phyloP scores from a whole-genome alignment of 1,284 basidiomycete species.

The Rhodotorula sp. region DNA sequence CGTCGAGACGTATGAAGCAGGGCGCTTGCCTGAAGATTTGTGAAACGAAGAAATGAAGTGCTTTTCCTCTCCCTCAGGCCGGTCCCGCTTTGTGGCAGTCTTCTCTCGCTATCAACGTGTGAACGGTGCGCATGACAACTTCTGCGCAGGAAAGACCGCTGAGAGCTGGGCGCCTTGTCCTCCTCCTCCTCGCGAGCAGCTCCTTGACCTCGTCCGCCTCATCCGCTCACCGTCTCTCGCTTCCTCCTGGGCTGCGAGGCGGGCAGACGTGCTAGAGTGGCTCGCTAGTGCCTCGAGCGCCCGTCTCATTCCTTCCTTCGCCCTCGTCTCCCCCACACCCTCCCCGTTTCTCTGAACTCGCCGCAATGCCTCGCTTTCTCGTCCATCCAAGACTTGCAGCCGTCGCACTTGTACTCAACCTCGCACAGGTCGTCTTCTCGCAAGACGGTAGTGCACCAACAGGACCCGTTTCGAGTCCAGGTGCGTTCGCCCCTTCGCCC shows the following conservation, averaged over 20 bases:
- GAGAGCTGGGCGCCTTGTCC: neutral
- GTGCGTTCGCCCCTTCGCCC: constrained; percentile 1
- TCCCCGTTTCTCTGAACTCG: neutral
- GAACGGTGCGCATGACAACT: too few species aligned
- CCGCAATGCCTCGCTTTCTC: neutral
- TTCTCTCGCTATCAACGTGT: too few species aligned
- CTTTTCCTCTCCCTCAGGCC: too few species aligned
- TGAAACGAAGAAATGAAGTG: too few species aligned
- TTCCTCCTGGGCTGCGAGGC: too few species aligned
- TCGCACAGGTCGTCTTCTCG: neutral
- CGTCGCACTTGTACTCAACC: neutral
- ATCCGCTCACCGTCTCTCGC: too few species aligned
- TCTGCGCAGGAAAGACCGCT: too few species aligned
- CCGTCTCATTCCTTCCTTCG: neutral
- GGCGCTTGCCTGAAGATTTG: too few species aligned
- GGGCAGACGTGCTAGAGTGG: neutral
- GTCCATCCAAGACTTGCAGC: neutral
- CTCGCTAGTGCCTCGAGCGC: neutral
- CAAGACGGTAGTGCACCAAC: neutral
- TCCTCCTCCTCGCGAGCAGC: neutral
- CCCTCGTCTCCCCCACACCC: neutral
- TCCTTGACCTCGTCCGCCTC: too few species aligned
- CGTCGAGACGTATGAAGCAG: neutral
- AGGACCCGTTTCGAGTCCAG: neutral
- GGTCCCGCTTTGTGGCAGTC: too few species aligned